These are phyloP conservation scores for Mycena vulgaris DNA, from an alignment of 768 basidiomycete genomes.

Conservation along the genomic window DNA sequence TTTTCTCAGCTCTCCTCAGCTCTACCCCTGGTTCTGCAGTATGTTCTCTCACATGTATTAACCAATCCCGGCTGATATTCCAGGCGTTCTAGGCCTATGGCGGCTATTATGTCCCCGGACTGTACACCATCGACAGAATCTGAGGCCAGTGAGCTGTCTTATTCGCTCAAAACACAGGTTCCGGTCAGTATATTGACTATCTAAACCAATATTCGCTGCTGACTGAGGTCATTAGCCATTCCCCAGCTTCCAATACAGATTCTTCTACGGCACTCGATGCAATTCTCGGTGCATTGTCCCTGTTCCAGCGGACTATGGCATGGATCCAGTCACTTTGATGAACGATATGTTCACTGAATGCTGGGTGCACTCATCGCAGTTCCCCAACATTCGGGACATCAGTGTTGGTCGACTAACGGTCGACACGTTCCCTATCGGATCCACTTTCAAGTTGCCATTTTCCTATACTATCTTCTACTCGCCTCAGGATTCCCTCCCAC, in stretches of 20 bases:
- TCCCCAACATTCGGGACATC: not conserved
- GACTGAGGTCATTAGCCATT: too few species aligned
- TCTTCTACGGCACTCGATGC: not conserved
- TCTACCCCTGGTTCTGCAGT: too few species aligned
- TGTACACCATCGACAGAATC: too few species aligned
- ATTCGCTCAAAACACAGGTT: too few species aligned
- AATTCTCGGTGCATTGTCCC: not conserved
- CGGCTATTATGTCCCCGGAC: too few species aligned
- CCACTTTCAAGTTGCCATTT: not conserved
- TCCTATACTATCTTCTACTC: not conserved
- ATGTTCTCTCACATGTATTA: too few species aligned
- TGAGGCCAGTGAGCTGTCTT: too few species aligned
- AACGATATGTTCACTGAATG: not conserved
- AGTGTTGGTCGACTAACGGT: not conserved
- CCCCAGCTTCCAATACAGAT: constrained; percentile 3
- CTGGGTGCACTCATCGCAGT: not conserved
- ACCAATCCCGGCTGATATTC: too few species aligned
- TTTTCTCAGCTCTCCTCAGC: too few species aligned
- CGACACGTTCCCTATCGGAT: not conserved
- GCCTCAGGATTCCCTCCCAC: not conserved
- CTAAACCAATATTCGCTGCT: too few species aligned
- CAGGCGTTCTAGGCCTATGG: too few species aligned
- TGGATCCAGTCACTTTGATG: not conserved
- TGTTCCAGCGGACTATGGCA: not conserved
- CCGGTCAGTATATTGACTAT: too few species aligned